Evolutionary conservation across 2,329 filamentous ascomycete genomes (phyloP), one percentile per base, ranked within the genome.

Genomic region (Monosporascus sp.): DNA sequence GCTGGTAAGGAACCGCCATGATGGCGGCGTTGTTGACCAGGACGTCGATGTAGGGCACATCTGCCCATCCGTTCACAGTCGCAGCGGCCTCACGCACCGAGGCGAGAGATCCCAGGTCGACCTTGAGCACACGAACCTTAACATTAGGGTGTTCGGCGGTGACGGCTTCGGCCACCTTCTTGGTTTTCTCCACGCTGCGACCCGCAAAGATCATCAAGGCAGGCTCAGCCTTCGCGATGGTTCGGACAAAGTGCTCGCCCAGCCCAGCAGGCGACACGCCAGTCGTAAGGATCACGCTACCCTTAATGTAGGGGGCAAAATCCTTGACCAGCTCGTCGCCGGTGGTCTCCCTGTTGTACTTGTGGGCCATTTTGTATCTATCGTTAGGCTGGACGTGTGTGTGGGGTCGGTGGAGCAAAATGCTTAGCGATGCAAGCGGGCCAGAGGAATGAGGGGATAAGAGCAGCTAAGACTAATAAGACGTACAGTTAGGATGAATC

Each of bases 151-250:
- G 27, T 31, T 63, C 50, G 3, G 61, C 58, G n/a, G 51, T 49
- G 52, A 79, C 66, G 50, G 63, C 61, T 5, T 71, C 62, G 18
- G 66, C 65, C 0, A 72, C 70, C 1, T 67, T 62, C 18, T 70
- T 61, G 9, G 73, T 56, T 51, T 77, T 80, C n/a, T 63, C 48
- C 6, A 60, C 49, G 39, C 64, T 73, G 52, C 77, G 76, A 25
- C 74, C 74, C 5, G 69, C 74, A 34, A 78, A 69, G 49, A 75
- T 73, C 52, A 80, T 72, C 24, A 70, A 60, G 2, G 61, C 55
- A 0, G 76, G 73, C 1, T 67, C 61, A 36, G 69, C 69, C 17
- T 67, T 57, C 25, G 75, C 74, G 38, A 77, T 63, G 39, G 65
- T 56, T n/a, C 62, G 51, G 41, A 67, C 65, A 47, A 73, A 73